A percentile compares a stretch with the other conserved stretches of the same genome.
Conservation (phyloP, 345 rosid species). For the Eucalyptus pauciflora region DNA sequence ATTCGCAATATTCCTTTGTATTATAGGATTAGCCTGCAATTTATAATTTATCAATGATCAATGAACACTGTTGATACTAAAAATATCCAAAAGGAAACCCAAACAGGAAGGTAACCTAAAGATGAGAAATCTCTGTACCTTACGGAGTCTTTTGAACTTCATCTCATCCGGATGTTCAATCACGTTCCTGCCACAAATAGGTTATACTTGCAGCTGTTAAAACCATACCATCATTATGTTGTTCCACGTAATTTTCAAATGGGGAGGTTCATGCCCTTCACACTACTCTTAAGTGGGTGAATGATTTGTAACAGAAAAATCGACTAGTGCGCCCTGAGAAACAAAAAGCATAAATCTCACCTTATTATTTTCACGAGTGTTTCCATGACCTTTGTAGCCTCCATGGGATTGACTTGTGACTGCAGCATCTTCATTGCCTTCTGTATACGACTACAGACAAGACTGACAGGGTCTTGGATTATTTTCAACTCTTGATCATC, state of each 20-base stretch:
- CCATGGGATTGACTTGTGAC: slow-evolving; percentile 39
- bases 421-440: slow-evolving; percentile 48
- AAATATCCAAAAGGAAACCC: neutral
- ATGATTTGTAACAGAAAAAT: neutral
- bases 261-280: neutral
- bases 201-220: neutral
- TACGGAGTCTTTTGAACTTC: slow-evolving; percentile 69
- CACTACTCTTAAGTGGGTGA: neutral
- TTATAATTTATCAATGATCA: neutral
- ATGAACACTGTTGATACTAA: neutral
- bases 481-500: slow-evolving; percentile 66
- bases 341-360: slow-evolving; percentile 8
- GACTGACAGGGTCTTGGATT: slow-evolving; percentile 66
- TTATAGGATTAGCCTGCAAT: slow-evolving; percentile 69
- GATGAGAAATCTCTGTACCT: slow-evolving; percentile 24
- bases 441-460: slow-evolving; percentile 46
- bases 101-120: neutral
- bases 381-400: slow-evolving; percentile 34
- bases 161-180: slow-evolving; percentile 68
- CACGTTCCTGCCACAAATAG: slow-evolving; percentile 44
- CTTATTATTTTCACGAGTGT: slow-evolving; percentile 67
- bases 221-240: neutral
- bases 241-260: neutral
- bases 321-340: neutral
- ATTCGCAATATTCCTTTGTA: slow-evolving; percentile 52